These are phyloP conservation scores for Cyberlindnera suaveolens DNA, from an alignment of 805 yeast species.

Conservation along the genomic window DNA sequence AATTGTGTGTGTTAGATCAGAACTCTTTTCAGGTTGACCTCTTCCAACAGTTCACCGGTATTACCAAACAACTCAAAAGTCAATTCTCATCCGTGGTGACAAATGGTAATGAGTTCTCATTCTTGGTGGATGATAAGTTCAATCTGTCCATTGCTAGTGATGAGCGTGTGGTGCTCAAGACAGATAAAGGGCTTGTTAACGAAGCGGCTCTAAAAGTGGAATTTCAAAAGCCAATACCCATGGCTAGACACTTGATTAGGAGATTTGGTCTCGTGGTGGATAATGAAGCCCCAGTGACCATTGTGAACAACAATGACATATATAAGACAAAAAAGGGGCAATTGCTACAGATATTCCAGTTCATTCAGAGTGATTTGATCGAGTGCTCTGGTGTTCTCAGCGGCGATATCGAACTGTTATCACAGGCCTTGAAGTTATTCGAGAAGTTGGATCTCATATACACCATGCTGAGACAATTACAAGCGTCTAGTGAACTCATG, in stretches of 20 bases:
- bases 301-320: conserved; percentile 6
- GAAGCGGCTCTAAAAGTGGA: conserved; percentile 13
- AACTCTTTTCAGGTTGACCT: conserved; percentile 18
- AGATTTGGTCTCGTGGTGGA: conserved; percentile 1
- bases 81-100: conserved; percentile 5
- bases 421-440: conserved; percentile 1
- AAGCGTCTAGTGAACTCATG: conserved; percentile 3
- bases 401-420: conserved; percentile 4
- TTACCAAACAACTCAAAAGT: conserved; percentile 2
- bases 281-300: not conserved
- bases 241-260: not conserved
- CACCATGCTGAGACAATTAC: not conserved
- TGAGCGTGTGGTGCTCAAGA: conserved; percentile 9
- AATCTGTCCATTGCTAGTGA: conserved; percentile 12
- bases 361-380: conserved; percentile 7
- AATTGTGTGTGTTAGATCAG: conserved; percentile 19
- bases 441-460: not conserved
- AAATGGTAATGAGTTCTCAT: conserved; percentile 15
- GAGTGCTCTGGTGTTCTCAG: not conserved
- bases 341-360: conserved; percentile 8
- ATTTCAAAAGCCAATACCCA: conserved; percentile 1
- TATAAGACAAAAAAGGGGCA: conserved; percentile 2
- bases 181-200: not conserved
- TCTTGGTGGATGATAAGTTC: conserved; percentile 8
- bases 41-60: conserved; percentile 13